Percentiles rank a stretch among this genome's conserved stretches.
Evolutionary conservation across 1,139 yeast genomes (phyloP).

Genomic region (Pichia sp.): DNA sequence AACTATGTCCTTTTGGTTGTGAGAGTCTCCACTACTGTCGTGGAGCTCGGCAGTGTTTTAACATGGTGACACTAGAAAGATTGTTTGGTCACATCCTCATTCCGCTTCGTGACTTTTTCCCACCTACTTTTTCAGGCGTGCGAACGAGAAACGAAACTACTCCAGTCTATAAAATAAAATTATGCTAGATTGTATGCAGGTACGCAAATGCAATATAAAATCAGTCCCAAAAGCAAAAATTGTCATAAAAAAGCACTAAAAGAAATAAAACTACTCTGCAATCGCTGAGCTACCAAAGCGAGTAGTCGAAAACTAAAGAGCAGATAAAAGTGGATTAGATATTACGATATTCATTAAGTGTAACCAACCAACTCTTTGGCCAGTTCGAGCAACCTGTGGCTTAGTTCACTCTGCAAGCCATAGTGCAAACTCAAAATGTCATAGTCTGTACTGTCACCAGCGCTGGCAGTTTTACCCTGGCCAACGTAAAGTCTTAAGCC

Average conservation of each 20-base stretch:
- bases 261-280: background rate
- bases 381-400: conserved; percentile 26
- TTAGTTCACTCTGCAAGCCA: conserved; percentile 28
- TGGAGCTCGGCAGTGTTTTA: no score
- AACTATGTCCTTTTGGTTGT: no score
- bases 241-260: background rate
- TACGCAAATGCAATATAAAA: background rate
- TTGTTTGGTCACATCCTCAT: background rate
- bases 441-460: conserved; percentile 18
- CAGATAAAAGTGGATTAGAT: background rate
- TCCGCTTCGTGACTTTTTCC: background rate
- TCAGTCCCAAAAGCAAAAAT: background rate
- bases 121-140: background rate
- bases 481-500: conserved; percentile 17
- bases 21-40: no score
- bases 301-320: background rate
- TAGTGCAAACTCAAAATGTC: conserved; percentile 25
- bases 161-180: background rate
- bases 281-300: background rate
- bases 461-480: conserved; percentile 12
- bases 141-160: background rate
- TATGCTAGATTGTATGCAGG: background rate
- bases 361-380: conserved; percentile 30
- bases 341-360: background rate
- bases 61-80: background rate